Percentiles rank a stretch among this genome's conserved stretches.
Conservation (phyloP, 2,329 filamentous ascomycete species). For the Fusarium sp. region DNA sequence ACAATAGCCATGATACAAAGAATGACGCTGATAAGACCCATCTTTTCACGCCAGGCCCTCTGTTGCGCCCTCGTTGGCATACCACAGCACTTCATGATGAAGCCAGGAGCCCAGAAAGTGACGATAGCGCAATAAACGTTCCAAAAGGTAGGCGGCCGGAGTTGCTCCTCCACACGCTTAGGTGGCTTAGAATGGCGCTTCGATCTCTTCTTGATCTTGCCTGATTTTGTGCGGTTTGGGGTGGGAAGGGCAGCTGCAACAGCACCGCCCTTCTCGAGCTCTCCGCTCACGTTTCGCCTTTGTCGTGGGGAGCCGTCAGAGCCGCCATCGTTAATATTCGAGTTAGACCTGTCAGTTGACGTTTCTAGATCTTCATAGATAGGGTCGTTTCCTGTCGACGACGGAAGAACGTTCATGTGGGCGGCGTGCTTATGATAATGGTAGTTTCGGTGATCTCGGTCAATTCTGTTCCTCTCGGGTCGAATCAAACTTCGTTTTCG, state of each 20-base stretch:
- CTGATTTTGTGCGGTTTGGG: slow-evolving; percentile 58
- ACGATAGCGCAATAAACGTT: slow-evolving; percentile 93
- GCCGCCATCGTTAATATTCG: slow-evolving; percentile 58
- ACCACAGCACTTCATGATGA: slow-evolving; percentile 85
- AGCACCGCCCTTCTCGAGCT: slow-evolving; percentile 49
- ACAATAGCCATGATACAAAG: slow-evolving; percentile 87
- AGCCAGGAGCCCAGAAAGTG: slow-evolving; percentile 94
- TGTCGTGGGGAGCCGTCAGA: slow-evolving; percentile 59
- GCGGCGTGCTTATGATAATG: slow-evolving; percentile 95
- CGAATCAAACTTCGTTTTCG: slow-evolving; percentile 90
- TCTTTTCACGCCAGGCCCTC: slow-evolving; percentile 97
- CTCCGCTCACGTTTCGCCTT: slow-evolving; percentile 49
- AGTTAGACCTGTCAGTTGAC: slow-evolving; percentile 65
- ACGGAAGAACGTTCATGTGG: slow-evolving; percentile 90
- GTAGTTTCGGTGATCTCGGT: slow-evolving; percentile 91
- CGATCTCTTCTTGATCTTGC: slow-evolving; percentile 72
- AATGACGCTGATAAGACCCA: slow-evolving; percentile 95
- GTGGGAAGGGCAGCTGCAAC: slow-evolving; percentile 49
- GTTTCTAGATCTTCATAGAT: slow-evolving; percentile 81
- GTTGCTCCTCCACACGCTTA: slow-evolving; percentile 67
- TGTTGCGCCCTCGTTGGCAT: slow-evolving; percentile 87
- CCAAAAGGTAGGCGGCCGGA: slow-evolving; percentile 88
- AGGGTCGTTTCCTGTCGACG: slow-evolving; percentile 91
- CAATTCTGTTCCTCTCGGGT: slow-evolving; percentile 87
- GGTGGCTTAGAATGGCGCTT: slow-evolving; percentile 60